Evolutionary conservation across 2,329 filamentous ascomycete genomes (phyloP).

Genomic region (Lasiodiplodia sp.): DNA sequence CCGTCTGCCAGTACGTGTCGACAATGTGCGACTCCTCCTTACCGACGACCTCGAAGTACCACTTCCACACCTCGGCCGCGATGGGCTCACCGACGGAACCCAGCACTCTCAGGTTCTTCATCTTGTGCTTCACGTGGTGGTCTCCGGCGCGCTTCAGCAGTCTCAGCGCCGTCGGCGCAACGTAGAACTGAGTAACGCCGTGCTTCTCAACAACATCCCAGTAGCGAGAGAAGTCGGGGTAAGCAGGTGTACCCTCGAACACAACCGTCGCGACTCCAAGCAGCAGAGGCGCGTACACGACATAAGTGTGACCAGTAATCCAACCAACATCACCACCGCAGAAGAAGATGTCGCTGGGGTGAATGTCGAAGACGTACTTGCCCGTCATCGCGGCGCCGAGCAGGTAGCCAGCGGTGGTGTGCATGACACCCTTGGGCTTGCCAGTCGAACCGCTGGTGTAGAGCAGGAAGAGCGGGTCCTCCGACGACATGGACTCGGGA

Average conservation of each 20-base stretch:
- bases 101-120: constrained; percentile 88
- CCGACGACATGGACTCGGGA: constrained; percentile 87
- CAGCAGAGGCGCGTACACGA: constrained; percentile 93
- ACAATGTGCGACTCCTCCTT: constrained; percentile 93
- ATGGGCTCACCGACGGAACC: constrained; percentile 98
- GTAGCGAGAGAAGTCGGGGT: constrained; percentile 97
- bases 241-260: constrained; percentile 96
- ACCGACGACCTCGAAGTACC: constrained; percentile 96
- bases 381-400: constrained; percentile 90
- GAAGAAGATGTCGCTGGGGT: constrained; percentile 92
- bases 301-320: constrained; percentile 99
- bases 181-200: constrained; percentile 96
- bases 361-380: constrained; percentile 99
- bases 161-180: constrained; percentile 91
- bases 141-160: constrained; percentile 95
- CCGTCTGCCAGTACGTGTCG: constrained; percentile 99
- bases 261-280: constrained; percentile 94
- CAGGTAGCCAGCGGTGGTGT: constrained; percentile 95
- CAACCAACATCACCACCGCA: constrained; percentile 98
- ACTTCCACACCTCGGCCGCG: constrained; percentile 98
- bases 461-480: constrained; percentile 95
- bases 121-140: constrained; percentile 86
- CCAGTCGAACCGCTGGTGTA: constrained; percentile 98
- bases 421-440: constrained; percentile 99
- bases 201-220: constrained; percentile 99